Percentiles rank a stretch among this genome's conserved stretches.
These are phyloP conservation scores for Pseudozyma tsukubaensis DNA, from an alignment of 1,284 basidiomycete genomes.

Conservation along the genomic window DNA sequence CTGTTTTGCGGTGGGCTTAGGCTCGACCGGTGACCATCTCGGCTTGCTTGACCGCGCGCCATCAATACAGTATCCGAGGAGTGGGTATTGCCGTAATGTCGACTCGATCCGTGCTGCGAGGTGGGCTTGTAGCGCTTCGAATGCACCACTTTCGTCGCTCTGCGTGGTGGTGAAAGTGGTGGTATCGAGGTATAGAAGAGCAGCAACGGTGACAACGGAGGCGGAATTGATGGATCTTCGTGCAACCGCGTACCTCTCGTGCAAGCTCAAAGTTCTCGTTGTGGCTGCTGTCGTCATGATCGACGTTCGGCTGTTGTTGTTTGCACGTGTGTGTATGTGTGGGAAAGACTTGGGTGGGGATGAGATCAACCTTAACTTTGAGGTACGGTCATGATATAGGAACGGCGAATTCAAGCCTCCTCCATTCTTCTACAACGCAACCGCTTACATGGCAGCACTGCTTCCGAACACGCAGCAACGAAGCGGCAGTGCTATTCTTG, in stretches of 20 bases:
- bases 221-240: conserved; percentile 21
- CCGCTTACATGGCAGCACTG: too few species aligned
- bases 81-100: conserved; percentile 9
- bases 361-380: not conserved
- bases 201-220: conserved; percentile 20
- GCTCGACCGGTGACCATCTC: conserved; percentile 6
- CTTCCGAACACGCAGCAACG: too few species aligned
- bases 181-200: conserved; percentile 19
- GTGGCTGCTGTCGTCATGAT: conserved; percentile 18
- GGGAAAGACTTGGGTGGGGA: not conserved
- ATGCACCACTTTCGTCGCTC: not conserved
- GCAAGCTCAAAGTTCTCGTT: conserved; percentile 18
- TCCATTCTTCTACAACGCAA: too few species aligned
- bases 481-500: too few species aligned
- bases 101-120: conserved; percentile 14
- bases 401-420: not conserved
- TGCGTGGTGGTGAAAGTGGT: not conserved
- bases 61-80: conserved; percentile 21
- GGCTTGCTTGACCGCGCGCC: conserved; percentile 13
- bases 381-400: not conserved
- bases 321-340: too few species aligned
- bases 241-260: conserved; percentile 32
- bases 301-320: not conserved
- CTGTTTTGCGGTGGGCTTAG: conserved; percentile 12
- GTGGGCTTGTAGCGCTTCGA: conserved; percentile 3